A percentile compares a stretch with the other conserved stretches of the same genome.
Conservation (phyloP, 164 flowering plant genomes). For the Kalanchoe fedtschenkoi region DNA sequence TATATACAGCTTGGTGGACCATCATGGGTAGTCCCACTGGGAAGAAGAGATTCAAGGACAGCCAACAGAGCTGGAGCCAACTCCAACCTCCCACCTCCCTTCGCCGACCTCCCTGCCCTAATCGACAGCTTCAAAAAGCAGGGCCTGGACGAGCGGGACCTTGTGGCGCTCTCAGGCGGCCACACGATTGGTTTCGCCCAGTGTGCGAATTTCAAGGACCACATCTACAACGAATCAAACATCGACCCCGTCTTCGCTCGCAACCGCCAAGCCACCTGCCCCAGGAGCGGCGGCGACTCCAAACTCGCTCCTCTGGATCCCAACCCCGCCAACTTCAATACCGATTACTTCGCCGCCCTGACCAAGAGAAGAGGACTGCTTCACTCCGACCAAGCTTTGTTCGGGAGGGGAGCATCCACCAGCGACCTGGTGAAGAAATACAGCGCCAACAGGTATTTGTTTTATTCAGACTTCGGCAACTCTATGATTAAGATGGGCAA, state of each 20-base stretch:
- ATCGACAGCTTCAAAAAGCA: conserved; percentile 19
- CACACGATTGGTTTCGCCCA: conserved; percentile 24
- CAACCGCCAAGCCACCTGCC: no score
- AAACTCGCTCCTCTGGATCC: conserved; percentile 15
- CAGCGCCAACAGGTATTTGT: conserved; percentile 17
- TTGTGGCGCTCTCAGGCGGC: conserved; percentile 18
- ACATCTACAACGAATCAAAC: conserved; percentile 24
- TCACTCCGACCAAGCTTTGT: conserved; percentile 26
- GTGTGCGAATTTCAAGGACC: conserved; percentile 19
- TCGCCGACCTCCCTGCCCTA: conserved; percentile 15
- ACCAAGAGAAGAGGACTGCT: conserved; percentile 19
- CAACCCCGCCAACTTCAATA: conserved; percentile 10
- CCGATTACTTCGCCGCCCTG: conserved; percentile 14
- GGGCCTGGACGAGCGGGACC: no score
- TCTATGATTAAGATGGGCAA: conserved; percentile 29
- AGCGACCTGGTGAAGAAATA: conserved; percentile 17
- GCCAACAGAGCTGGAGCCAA: conserved; percentile 22
- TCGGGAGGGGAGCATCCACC: conserved; percentile 15
- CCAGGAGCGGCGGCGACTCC: conserved; percentile 14
- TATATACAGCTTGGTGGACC: conserved; percentile 29
- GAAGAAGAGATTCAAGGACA: no score
- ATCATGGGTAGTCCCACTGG: conserved; percentile 23
- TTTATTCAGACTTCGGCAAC: no score
- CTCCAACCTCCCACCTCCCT: conserved; percentile 21
- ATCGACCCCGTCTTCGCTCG: conserved; percentile 13